Evolutionary conservation across 139 green algal species (phyloP).

Genomic region (Tetradesmus lagerheimii): DNA sequence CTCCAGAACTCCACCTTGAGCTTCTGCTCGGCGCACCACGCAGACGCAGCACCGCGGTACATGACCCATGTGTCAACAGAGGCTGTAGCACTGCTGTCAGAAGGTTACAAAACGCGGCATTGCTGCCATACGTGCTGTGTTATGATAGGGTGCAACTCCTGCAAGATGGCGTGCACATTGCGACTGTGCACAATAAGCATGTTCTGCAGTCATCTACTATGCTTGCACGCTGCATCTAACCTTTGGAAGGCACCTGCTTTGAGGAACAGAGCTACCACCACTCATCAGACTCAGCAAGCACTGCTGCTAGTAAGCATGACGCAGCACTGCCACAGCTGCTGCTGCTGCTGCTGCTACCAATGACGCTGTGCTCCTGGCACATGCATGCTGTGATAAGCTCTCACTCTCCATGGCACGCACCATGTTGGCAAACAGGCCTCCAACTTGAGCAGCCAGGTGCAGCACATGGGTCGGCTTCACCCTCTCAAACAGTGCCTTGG

Average conservation of each 20-base stretch:
- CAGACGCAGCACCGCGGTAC: neutral
- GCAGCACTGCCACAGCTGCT: neutral
- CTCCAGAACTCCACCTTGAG: slow-evolving; percentile 64
- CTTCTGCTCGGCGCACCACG: slow-evolving; percentile 17
- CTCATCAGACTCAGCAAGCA: no score
- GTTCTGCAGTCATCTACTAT: no score
- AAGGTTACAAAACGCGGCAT: no score
- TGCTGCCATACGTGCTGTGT: no score
- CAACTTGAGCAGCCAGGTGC: slow-evolving; percentile 67
- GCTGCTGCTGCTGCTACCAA: neutral
- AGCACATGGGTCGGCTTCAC: slow-evolving; percentile 67
- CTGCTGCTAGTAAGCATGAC: neutral
- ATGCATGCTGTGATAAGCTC: neutral
- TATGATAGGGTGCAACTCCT: no score
- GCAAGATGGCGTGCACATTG: no score
- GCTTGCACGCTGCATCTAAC: no score
- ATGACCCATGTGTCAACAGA: neutral
- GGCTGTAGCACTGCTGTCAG: no score
- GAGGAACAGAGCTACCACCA: no score
- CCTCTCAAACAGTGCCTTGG: slow-evolving; percentile 60
- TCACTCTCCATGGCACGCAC: neutral
- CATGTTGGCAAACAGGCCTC: slow-evolving; percentile 74
- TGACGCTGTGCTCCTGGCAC: neutral
- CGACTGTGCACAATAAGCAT: no score
- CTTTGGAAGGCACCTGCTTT: no score